Evolutionary conservation across 2,329 filamentous ascomycete species (phyloP), one percentile per base, ranked within the genome.

Genomic region (Grosmannia serpens): DNA sequence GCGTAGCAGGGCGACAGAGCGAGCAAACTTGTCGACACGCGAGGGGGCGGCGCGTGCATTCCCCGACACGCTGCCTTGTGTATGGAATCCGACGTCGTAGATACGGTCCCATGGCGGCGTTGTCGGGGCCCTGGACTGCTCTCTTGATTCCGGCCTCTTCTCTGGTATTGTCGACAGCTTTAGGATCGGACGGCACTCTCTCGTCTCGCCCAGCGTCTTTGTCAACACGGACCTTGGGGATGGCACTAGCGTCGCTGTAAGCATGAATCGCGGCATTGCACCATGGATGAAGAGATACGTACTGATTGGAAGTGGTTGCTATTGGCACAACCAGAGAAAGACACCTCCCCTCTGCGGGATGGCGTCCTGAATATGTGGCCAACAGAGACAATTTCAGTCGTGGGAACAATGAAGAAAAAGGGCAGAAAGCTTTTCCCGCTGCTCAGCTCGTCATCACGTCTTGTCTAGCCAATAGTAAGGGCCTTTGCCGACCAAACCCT

Each of bases 31-130:
- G 27, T 47, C 5, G 13, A 27, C 24, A 4, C 10, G 17, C 2
- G 44, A 33, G 13, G 35, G 35, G 13, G 35, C 5, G 35, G 15
- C 35, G 15, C 35, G 35, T 9, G 7, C 13, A 38, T 38, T 35
- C 15, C 10, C 33, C 33, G 9, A 13, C 3, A 9, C 33, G 4
- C 17, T 49, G 31, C 11, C 15, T 11, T 33, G 22, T 22, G 20
- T 22, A 54, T 22, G 10, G 59, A 55, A 59, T 15, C 44, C 50
- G 13, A 44, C 50, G 55, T 62, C 61, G 7, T 50, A 58, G 2
- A 58, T 55, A 11, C 61, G 49, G 33, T 62, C 61, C 61, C 61
- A 62, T 20, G 61, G 55, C 29, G 61, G 61, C 24, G 49, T 55
- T 15, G n/a, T 53, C 4, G 24, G 13, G 15, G 49, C 38, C 31